Evolutionary conservation across 2,329 filamentous ascomycete genomes (phyloP), one percentile per base, ranked within the genome.

Genomic region (Chrysoporthe puriensis): DNA sequence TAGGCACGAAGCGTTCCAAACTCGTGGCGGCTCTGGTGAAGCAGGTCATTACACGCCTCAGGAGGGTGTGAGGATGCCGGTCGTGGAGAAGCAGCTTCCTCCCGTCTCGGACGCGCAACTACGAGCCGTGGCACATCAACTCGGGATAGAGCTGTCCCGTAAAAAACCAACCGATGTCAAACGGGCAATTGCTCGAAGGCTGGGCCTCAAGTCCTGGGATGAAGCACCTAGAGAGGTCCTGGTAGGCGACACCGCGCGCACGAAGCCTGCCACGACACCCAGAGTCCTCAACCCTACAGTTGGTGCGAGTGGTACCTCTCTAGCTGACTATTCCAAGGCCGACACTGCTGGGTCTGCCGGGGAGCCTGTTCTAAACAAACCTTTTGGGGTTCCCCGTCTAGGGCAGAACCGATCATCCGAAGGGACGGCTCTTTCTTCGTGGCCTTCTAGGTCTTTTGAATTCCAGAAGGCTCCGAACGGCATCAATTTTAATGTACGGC

Each of bases 401-500:
- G 34, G n/a, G 13, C 13, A 46, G 1, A 18, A 4, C 34, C 34
- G 9, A 4, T 18, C 9, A 21, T 16, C 4, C 32, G 54, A 57
- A 16, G 34, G 7, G 54, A 18, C 16, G 7, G 34, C 18, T n/a
- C 34, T 18, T 2, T 36, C 34, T 57, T 14, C 54, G 34, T 40
- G 40, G 32, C 40, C 34, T 40, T 8, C 34, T 18, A 16, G 2
- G 34, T n/a, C 32, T 4, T 57, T 57, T 9, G 16, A 13, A 40
- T 26, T 16, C 34, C 16, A 36, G 52, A 26, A 50, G 32, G 26
- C 42, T 21, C 52, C 26, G 34, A 50, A n/a, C n/a, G 42, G n/a
- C 16, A 40, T 50, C 40, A 64, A 57, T 14, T 48, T 58, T 21
- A 36, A 34, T 21, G 32, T 58, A 42, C 36, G 26, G 42, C 62